phyloP scores from a whole-genome alignment of 768 basidiomycete species.

The Glaciozyma martinii region DNA sequence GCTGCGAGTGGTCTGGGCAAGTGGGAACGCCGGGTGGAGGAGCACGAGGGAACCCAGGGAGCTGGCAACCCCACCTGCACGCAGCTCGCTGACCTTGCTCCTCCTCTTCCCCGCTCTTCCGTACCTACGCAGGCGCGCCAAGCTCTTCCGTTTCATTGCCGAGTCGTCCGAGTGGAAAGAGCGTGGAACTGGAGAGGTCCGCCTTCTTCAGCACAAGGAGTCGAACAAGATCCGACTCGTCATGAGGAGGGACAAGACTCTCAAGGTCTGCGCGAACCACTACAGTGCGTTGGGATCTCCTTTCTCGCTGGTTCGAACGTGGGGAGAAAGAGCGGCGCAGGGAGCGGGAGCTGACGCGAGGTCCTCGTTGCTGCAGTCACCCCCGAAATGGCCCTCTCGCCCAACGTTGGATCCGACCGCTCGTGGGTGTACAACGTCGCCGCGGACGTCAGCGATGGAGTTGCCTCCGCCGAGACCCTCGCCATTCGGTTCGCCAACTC shows the following conservation, averaged over 20 bases:
- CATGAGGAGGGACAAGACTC: slow-evolving; percentile 99
- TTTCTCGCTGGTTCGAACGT: background rate
- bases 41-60: background rate
- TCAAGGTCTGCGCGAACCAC: slow-evolving; percentile 99
- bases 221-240: slow-evolving; percentile 88
- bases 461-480: slow-evolving; percentile 84
- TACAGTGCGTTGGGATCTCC: slow-evolving; percentile 51
- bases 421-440: slow-evolving; percentile 86
- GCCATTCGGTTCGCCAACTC: slow-evolving; percentile 97
- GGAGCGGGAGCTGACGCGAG: slow-evolving; percentile 2
- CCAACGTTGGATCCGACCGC: slow-evolving; percentile 96
- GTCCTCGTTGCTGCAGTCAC: slow-evolving; percentile 50
- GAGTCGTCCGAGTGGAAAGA: slow-evolving; percentile 89
- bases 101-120: background rate
- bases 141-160: slow-evolving; percentile 88
- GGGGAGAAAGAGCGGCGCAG: background rate
- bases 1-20: too few species aligned
- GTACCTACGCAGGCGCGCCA: slow-evolving; percentile 67
- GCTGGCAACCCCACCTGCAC: background rate
- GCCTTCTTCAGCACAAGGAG: slow-evolving; percentile 79
- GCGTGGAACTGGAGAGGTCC: slow-evolving; percentile 80
- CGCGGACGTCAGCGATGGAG: slow-evolving; percentile 87
- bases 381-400: slow-evolving; percentile 83
- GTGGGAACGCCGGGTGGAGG: background rate
- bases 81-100: background rate